A percentile compares a stretch with the other conserved stretches of the same genome.
These are phyloP conservation scores for Fusarium camptoceras DNA, from an alignment of 2,329 filamentous ascomycete species.

Conservation along the genomic window DNA sequence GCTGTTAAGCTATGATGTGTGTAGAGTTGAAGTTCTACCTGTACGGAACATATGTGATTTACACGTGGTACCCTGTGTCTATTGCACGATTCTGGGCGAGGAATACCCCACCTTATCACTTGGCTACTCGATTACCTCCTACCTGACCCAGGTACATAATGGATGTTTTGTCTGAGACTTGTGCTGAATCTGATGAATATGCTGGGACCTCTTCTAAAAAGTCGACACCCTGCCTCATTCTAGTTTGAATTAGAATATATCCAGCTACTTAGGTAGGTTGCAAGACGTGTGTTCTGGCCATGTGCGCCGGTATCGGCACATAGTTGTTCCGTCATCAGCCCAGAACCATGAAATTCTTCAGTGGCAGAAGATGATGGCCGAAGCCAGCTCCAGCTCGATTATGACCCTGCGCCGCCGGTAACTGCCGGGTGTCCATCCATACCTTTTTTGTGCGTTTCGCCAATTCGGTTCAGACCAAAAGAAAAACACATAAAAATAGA, in stretches of 20 bases:
- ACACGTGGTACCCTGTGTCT: conserved; percentile 28
- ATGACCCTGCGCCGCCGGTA: conserved; percentile 45
- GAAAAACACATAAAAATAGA: neutral
- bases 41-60: conserved; percentile 3
- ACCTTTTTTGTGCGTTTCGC: conserved; percentile 1
- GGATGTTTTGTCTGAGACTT: neutral
- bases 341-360: conserved; percentile 45
- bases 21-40: conserved; percentile 11
- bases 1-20: conserved; percentile 2
- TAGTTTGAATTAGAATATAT: neutral
- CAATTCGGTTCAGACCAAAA: neutral
- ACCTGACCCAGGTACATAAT: neutral
- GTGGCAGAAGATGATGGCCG: conserved; percentile 3
- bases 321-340: conserved; percentile 41
- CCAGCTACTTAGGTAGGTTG: neutral
- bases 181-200: neutral
- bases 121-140: neutral
- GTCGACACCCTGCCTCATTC: neutral
- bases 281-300: neutral
- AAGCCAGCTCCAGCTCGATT: conserved; percentile 37
- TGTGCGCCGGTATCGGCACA: conserved; percentile 19
- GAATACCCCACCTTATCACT: conserved; percentile 10
- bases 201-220: neutral
- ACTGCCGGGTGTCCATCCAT: conserved; percentile 30
- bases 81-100: neutral